Base-by-base conservation (phyloP, 2,329 filamentous ascomycete genomes). In the Beauveria sp. region DNA sequence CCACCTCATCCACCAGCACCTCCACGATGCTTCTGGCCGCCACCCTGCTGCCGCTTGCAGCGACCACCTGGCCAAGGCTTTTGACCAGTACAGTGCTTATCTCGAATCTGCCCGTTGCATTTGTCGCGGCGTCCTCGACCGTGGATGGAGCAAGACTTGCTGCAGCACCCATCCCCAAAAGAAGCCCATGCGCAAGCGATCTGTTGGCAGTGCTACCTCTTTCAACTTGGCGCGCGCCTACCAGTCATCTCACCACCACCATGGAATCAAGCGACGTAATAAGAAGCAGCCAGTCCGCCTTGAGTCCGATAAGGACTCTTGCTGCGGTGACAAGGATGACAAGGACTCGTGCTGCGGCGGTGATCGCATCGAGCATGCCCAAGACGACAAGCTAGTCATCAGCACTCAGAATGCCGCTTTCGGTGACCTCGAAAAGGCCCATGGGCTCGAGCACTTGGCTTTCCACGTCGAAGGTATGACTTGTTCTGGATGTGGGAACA, bases 71-170 rank as follows among this genome's bases (percentile, higher is more conserved):
- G 62, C 64, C 54, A 68, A 67, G 26, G 73, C 73, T 1, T 72
- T 74, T 50, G 68, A 73, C 20, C 69, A 71, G 50, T 75, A 75
- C 56, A 71, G 66, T 62, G 68, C 67, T 59, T 74, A 74, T 53
- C 69, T 75, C n/a, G 69, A 74, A 49, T 68, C 69, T 10, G 71
- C 71, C n/a, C 73, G 73, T 2, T 75, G 73, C 65, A 75, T 75
- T 63, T 75, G 73, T 64, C 72, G 72, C 42, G 70, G 66, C 56
- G 66, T 74, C 26, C 67, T 75, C 50, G 72, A 71, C 0, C 63
- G 63, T 51, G 68, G 70, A 31, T 50, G 69, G 60, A 51, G 69
- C 31, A 67, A 66, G 1, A 65, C 67, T 6, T 73, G 72, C 64
- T 74, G 73, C 52, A 64, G 60, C 58, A 59, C 60, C 9, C 61